Evolutionary conservation across 2,329 filamentous ascomycete species (phyloP).

Genomic region (Ascomycota sp.): DNA sequence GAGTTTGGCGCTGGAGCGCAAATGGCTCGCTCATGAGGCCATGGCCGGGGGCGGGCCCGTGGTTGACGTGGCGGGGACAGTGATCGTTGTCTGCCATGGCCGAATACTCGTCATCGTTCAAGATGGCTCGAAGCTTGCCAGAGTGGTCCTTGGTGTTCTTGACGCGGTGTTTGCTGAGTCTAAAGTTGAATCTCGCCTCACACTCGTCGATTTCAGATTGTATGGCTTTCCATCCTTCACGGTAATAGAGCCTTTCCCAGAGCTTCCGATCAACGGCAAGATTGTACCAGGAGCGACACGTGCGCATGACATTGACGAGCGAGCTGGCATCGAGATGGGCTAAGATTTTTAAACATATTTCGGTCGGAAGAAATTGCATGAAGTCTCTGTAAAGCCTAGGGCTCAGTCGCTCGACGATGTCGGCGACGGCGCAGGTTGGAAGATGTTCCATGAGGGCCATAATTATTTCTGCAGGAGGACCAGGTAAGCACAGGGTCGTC

Average conservation of each 20-base stretch:
- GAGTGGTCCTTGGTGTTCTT: slow-evolving; percentile 25
- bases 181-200: slow-evolving; percentile 37
- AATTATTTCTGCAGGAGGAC: slow-evolving; percentile 42
- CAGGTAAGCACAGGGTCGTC: background rate
- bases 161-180: slow-evolving; percentile 17
- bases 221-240: slow-evolving; percentile 72
- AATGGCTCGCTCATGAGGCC: slow-evolving; percentile 16
- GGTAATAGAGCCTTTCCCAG: slow-evolving; percentile 66
- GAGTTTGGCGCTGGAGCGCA: slow-evolving; percentile 10
- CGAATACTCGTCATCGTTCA: slow-evolving; percentile 26
- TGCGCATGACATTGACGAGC: slow-evolving; percentile 56
- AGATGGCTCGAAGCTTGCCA: slow-evolving; percentile 33
- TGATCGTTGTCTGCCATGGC: slow-evolving; percentile 23
- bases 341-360: slow-evolving; percentile 80
- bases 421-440: slow-evolving; percentile 58
- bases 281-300: slow-evolving; percentile 65
- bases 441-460: slow-evolving; percentile 60
- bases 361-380: slow-evolving; percentile 62
- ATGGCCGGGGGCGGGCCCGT: slow-evolving; percentile 4
- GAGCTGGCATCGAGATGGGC: slow-evolving; percentile 68
- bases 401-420: slow-evolving; percentile 61
- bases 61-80: slow-evolving; percentile 5
- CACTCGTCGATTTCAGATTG: slow-evolving; percentile 42
- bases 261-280: slow-evolving; percentile 66
- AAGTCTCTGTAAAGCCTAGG: slow-evolving; percentile 88